Evolutionary conservation across 2,329 filamentous ascomycete species (phyloP), one percentile per base, ranked within the genome.

Genomic region (Monosporascus cannonballus): DNA sequence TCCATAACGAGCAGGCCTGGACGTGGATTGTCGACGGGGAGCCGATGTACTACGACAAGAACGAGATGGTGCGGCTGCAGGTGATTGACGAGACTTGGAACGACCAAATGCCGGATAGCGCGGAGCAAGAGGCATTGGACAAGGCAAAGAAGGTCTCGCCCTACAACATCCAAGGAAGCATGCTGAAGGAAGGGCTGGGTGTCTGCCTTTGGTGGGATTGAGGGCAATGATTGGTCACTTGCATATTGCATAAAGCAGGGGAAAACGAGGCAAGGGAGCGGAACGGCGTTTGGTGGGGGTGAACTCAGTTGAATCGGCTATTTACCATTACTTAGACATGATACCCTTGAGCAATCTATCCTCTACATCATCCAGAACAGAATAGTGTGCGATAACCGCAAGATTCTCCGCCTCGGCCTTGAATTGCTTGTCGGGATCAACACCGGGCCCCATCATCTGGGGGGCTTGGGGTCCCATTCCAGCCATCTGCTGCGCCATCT

Each of bases 391-490:
- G 64, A 96, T 81, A 24, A 99, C 94, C 62, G 95, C 92, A 57
- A 99, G 72, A 71, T 99, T 99, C 78, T 99, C 94, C 3, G 89
- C 89, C 74, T 99, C 94, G 47, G 79, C 89, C 69, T 87, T 78
- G 73, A 96, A 99, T 69, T 96, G 83, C 78, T 99, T 99, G 73
- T 97, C 89, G 0, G 92, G 90, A 67, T 99, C 95, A 65, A 94
- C 87, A 24, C 93, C 92, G 1, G 94, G 92, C 30, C 89, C 91
- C 71, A 96, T 96, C 76, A 94, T 87, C 66, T 92, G 65, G 47
- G 67, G 83, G 30, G 80, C 81, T 59, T 85, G 84, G 46, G 86
- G 84, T 37, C 84, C 89, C 78, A 90, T 86, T 64, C 85, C 81
- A 15, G 79, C 79, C 86, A 91, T 88, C 67, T 90, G 87, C 70